Conservation (phyloP, 2,329 filamentous ascomycete species). For the Fusarium succisae region DNA sequence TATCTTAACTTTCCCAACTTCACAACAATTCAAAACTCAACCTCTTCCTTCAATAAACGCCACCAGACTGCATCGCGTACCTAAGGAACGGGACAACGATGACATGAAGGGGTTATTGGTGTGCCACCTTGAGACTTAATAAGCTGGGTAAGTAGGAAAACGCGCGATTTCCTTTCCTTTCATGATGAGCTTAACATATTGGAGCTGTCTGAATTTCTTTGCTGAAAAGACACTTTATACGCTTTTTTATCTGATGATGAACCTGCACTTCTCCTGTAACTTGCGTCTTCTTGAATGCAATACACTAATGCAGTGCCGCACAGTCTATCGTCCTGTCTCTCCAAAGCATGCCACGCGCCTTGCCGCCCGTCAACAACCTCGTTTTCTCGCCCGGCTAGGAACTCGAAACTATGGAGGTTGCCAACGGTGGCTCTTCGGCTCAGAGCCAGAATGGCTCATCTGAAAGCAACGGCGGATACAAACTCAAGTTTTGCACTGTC, state of each 20-base stretch:
- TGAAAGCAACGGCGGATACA: conserved; percentile 72
- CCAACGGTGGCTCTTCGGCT: conserved; percentile 51
- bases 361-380: conserved; percentile 14
- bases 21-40: conserved; percentile 17
- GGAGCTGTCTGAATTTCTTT: conserved; percentile 78
- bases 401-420: conserved; percentile 51
- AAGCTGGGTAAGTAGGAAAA: conserved; percentile 37
- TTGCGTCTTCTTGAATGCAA: neutral
- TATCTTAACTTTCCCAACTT: conserved; percentile 24
- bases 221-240: conserved; percentile 70
- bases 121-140: neutral
- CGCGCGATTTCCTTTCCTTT: conserved; percentile 20
- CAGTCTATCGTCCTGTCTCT: conserved; percentile 11
- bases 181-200: conserved; percentile 68
- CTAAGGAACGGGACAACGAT: conserved; percentile 8
- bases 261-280: neutral
- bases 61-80: conserved; percentile 3
- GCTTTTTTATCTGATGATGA: conserved; percentile 57
- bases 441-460: conserved; percentile 53
- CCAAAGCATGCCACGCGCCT: conserved; percentile 39
- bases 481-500: conserved; percentile 97
- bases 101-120: conserved; percentile 1
- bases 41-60: conserved; percentile 12
- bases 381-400: conserved; percentile 31
- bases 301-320: conserved; percentile 17